Evolutionary conservation across 2,329 filamentous ascomycete species (phyloP), one percentile per base, ranked within the genome.

Genomic region (Aquanectria penicillioides): DNA sequence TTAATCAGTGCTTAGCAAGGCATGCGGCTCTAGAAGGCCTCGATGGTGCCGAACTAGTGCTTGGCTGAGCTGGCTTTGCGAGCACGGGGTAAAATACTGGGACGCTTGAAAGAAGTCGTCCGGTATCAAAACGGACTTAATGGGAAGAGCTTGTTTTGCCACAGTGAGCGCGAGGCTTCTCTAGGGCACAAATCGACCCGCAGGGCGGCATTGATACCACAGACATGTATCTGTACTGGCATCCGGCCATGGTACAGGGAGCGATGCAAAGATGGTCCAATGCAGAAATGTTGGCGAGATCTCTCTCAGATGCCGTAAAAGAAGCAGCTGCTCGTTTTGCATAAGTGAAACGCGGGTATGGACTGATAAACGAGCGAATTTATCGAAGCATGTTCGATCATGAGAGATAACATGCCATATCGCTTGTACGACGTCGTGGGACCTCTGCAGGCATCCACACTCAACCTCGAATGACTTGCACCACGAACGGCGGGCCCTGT

Each of bases 391-490:
- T 38, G 49, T 15, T 53, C 66, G 62, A 58, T 69, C 62, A 67
- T 61, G 64, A 56, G 54, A 64, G 46, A 58, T 31, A 53, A 53
- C 52, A 56, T 59, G 40, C 43, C 49, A 67, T 61, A 43, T 60
- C 43, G 54, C 54, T 48, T 13, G 58, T 56, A n/a, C n/a, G 46
- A 48, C 26, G 44, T 46, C 20, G 57, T 59, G 48, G 55, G 44
- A 65, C 66, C 44, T 49, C 56, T 65, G 66, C 66, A 69, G 64
- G 64, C 62, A 64, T n/a, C 57, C 57, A 53, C 41, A 47, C 56
- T 48, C 54, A 25, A 31, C 31, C 41, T 46, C 41, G 41, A 18
- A 25, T 46, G 41, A 46, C 41, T 46, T 46, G 31, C 13, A 46
- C n/a, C 41, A 46, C 41, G 33, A 58, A 63, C 61, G 64, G 60